phyloP scores from a whole-genome alignment of 192 early-diverging fungal species.

The Lobosporangium transversale region DNA sequence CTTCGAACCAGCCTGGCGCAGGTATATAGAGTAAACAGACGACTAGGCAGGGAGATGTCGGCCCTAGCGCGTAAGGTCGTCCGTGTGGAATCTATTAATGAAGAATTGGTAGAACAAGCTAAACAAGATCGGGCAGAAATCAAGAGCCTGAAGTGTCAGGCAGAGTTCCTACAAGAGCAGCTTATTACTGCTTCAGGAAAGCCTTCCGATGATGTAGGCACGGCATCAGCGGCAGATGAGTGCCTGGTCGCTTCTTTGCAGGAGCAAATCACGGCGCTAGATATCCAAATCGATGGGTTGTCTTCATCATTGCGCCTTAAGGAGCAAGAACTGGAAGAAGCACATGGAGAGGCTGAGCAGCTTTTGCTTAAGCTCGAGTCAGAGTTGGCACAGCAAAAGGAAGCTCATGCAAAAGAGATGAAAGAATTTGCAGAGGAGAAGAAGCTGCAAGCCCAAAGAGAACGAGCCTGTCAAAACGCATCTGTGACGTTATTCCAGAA shows the following conservation, averaged over 20 bases:
- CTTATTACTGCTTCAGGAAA: neutral
- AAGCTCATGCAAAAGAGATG: conserved; percentile 9
- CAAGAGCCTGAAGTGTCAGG: neutral
- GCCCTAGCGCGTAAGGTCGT: conserved; percentile 2
- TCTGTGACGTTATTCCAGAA: conserved; percentile 32
- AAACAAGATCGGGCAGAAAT: conserved; percentile 5
- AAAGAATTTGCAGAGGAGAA: conserved; percentile 19
- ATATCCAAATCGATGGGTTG: conserved; percentile 21
- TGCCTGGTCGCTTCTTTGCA: too few relatives aligned
- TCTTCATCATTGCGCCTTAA: conserved; percentile 17
- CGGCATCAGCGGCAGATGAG: neutral
- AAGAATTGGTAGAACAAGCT: conserved; percentile 7
- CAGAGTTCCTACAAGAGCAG: neutral
- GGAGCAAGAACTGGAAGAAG: conserved; percentile 16
- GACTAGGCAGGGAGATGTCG: conserved; percentile 14
- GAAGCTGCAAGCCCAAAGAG: conserved; percentile 28
- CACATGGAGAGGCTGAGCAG: conserved; percentile 12
- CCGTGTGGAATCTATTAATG: conserved; percentile 15
- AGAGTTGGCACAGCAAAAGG: neutral
- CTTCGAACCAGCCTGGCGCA: conserved; percentile 18
- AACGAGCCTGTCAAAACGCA: conserved; percentile 19
- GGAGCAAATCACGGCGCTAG: conserved; percentile 11
- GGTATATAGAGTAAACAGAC: conserved; percentile 11
- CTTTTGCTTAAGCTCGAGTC: conserved; percentile 12
- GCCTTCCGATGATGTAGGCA: neutral